phyloP scores from a whole-genome alignment of 163 green algal species.

The Trebouxia gelatinosa region DNA sequence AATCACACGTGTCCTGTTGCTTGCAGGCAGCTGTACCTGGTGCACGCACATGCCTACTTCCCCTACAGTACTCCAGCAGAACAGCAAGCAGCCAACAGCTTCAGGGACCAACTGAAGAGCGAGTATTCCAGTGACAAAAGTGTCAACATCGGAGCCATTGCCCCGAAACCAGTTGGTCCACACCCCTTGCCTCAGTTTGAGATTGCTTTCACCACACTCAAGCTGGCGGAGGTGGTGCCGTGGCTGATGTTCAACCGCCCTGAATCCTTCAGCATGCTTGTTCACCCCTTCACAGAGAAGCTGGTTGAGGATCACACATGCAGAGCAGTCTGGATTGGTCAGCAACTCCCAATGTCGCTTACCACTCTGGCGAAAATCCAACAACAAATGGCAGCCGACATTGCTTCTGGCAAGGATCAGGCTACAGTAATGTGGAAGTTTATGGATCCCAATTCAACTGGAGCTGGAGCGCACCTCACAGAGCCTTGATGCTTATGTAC shows the following conservation, averaged over 20 bases:
- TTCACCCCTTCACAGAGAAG: slow-evolving; percentile 21
- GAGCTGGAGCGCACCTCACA: too few relatives aligned
- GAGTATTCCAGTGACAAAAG: background rate
- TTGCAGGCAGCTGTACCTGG: slow-evolving; percentile 7
- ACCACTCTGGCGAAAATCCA: too few relatives aligned
- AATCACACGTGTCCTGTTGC: too few relatives aligned
- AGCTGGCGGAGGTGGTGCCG: background rate
- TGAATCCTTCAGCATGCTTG: background rate
- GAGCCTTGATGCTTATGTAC: too few relatives aligned
- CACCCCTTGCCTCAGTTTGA: slow-evolving; percentile 11
- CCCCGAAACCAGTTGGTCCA: background rate
- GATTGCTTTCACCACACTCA: background rate
- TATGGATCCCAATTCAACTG: too few relatives aligned
- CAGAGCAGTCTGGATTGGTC: too few relatives aligned
- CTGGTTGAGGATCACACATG: too few relatives aligned
- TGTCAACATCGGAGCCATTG: background rate
- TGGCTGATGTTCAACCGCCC: slow-evolving; percentile 11
- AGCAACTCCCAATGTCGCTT: too few relatives aligned
- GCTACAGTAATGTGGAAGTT: too few relatives aligned
- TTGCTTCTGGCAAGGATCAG: too few relatives aligned
- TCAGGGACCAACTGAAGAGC: background rate
- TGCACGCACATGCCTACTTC: slow-evolving; percentile 9
- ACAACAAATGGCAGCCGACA: too few relatives aligned
- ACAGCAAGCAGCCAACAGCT: background rate
- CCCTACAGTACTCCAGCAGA: background rate